phyloP scores from a whole-genome alignment of 805 yeast species.

The Debaryomyces prosopidis region DNA sequence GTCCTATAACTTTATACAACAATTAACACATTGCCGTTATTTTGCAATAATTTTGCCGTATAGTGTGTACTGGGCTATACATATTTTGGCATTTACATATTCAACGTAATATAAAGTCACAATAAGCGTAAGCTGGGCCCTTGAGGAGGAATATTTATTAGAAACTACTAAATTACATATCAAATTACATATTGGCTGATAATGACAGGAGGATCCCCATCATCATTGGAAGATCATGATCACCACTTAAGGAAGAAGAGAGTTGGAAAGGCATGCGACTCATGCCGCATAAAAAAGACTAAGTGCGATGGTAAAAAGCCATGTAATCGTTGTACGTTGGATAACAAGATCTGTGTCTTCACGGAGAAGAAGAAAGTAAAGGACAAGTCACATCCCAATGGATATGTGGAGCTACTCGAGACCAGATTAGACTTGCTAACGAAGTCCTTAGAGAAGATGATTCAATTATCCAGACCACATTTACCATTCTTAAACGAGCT shows the following conservation, averaged over 20 bases:
- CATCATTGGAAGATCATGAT: constrained; percentile 6
- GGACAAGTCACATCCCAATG: constrained; percentile 58
- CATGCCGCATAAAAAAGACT: constrained; percentile 62
- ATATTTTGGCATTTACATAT: too few relatives aligned
- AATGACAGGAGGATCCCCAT: constrained; percentile 7
- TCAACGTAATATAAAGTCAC: too few relatives aligned
- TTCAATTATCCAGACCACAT: constrained; percentile 29
- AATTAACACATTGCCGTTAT: too few relatives aligned
- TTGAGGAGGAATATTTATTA: too few relatives aligned
- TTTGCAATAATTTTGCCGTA: too few relatives aligned
- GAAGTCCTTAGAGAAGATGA: constrained; percentile 46
- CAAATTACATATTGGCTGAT: background rate
- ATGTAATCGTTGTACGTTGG: constrained; percentile 54
- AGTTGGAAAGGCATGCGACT: constrained; percentile 66
- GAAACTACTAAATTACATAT: background rate
- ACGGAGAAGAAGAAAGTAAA: constrained; percentile 54
- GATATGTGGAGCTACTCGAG: constrained; percentile 64
- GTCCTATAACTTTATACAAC: too few relatives aligned
- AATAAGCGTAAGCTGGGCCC: too few relatives aligned
- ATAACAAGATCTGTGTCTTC: constrained; percentile 60
- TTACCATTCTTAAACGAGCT: constrained; percentile 25
- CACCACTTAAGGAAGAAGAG: constrained; percentile 45
- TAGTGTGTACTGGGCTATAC: too few relatives aligned
- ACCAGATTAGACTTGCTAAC: constrained; percentile 55
- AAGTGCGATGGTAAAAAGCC: constrained; percentile 66